Base-by-base conservation (phyloP, 352 stramenopile genomes). In the Phytophthora cryptogea region DNA sequence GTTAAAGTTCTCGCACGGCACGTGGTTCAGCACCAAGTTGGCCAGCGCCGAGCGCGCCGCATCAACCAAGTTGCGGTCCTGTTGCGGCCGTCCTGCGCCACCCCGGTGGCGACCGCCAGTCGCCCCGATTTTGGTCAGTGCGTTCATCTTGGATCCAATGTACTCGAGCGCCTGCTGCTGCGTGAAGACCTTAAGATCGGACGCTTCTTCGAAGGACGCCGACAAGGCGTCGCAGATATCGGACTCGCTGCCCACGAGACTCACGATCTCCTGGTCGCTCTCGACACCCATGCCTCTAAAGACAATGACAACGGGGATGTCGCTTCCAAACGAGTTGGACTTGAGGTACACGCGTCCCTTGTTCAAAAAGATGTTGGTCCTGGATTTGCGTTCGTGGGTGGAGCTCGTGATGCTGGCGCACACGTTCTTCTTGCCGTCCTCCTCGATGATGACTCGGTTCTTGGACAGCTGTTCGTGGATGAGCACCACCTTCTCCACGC, bases 391-490 rank as follows among this genome's bases (percentile, higher is more conserved):
- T 74, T 99, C 97, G 72, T 99, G 95, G 7, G 98, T 99, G 5
- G 97, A 99, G 50, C 93, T 99, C 11, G 97, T 99, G 61, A 99
- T 99, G 41, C 84, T 89, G 13, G 95, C 95, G 62, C 85, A 95
- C 26, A 97, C 81, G 51, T 97, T 94, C 42, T 86, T 86, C 68
- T 96, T 96, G 65, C 62, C 66, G 61, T 99, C 97, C 70, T 98
- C 84, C 78, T 99, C 98, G 43, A 99, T 94, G 73, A 99, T 99
- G 17, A 99, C 96, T 64, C 97, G 86, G 88, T 99, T 99, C 78
- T 99, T 99, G 35, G 86, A 98, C 43, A 99, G 72, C 72, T 99
- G 98, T 57, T 99, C 98, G 74, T 99, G 97, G 72, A 99, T 99
- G 4, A 99, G 78, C 73, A 99, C 98, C 14, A 99, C 98, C 67